Conservation (phyloP, 1,284 basidiomycete species). For the Termitomyces sp. region DNA sequence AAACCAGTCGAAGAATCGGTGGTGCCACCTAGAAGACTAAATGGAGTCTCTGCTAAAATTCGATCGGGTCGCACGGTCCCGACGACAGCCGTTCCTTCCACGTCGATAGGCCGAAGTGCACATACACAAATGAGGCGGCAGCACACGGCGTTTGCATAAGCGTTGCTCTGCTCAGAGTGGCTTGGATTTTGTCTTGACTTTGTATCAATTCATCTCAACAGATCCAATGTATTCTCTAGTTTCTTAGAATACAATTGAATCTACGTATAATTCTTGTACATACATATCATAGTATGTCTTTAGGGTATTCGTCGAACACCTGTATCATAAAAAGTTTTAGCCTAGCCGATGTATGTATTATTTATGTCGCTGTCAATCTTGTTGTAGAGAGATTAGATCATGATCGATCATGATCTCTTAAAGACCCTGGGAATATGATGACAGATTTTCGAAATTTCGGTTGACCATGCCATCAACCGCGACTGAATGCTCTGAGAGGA, state of each 20-base stretch:
- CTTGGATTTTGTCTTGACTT: not conserved
- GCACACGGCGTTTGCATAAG: conserved; percentile 11
- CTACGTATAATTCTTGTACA: conserved; percentile 7
- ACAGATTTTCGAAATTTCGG: conserved; percentile 2
- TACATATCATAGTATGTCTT: conserved; percentile 5
- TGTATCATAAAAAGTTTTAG: conserved; percentile 2
- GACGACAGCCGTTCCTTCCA: conserved; percentile 10
- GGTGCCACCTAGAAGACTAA: conserved; percentile 19
- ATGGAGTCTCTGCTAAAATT: not conserved
- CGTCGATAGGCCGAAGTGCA: conserved; percentile 10
- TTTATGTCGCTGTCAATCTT: not conserved
- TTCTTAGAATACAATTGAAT: not conserved
- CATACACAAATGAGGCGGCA: conserved; percentile 4
- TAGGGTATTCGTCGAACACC: not conserved
- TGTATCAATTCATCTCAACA: not conserved
- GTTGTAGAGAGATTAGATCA: conserved; percentile 1
- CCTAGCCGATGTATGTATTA: not conserved
- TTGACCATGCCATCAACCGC: not conserved
- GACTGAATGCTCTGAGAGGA: not conserved
- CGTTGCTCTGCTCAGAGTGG: not conserved
- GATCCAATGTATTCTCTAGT: not conserved
- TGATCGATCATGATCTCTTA: not conserved
- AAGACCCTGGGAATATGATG: conserved; percentile 1
- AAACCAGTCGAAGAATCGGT: conserved; percentile 41
- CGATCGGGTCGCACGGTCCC: conserved; percentile 14